Evolutionary conservation across 495 filamentous ascomycete genomes (phyloP), one percentile per base, ranked within the genome.

Genomic region (Pyrenula massariospora): DNA sequence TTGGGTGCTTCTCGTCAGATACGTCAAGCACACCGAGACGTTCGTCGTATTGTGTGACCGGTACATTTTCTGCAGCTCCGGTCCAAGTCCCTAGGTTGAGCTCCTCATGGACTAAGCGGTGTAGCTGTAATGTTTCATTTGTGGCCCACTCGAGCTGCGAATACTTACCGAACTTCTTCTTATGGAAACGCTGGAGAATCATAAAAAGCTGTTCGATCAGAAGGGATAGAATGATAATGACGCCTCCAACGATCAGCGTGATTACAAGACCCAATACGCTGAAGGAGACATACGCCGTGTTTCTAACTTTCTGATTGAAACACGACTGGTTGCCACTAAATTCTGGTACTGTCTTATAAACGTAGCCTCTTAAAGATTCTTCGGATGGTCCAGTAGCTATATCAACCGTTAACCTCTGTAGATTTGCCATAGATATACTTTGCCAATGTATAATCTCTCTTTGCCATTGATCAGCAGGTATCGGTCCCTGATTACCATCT

Each of bases 71-170:
- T 5, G 31, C 15, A 42, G 31, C 31, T 42, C 31, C 15, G 15
- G 31, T 42, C 31, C 31, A 42, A 42, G 31, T 42, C 31, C 31
- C 31, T 15, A 42, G 31, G 31, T 15, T 15, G 15, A 42, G 5
- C 31, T 42, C 66, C 49, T 67, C 65, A 50, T 62, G 63, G 10
- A 62, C 66, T 19, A 65, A 15, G 3, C 65, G 55, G 22, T 67
- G 66, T 3, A 68, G 48, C 52, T 68, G 65, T n/a, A 65, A 36
- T 24, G 54, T 67, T n/a, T 55, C 59, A 25, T 68, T 61, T 5
- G 58, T 10, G 0, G 54, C 56, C 61, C 62, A 68, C 22, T 67
- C 48, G 31, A 60, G 24, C 3, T 49, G 24, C 24, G 60, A 2
- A 12, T 21, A 54, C 10, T 50, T 42, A 1, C 64, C 24, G 2